Evolutionary conservation across 148 eudicot species (phyloP).

Genomic region (Fagopyrum tataricum): DNA sequence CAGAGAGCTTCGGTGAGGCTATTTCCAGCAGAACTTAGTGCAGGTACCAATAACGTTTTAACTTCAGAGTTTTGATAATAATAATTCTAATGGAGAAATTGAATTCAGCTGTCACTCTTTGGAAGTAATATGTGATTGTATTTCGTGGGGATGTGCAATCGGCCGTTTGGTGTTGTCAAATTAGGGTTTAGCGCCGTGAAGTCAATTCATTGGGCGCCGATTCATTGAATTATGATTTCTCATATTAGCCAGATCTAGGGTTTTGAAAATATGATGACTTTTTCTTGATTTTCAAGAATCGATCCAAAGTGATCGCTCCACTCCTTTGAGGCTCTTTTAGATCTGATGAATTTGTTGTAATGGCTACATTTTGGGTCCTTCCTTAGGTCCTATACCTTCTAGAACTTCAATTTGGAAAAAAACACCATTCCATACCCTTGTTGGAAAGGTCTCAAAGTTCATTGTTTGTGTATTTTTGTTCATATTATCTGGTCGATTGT

Average conservation of each 20-base stretch:
- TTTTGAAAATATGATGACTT: not conserved
- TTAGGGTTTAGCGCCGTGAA: constrained; percentile 5
- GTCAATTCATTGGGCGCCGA: not conserved
- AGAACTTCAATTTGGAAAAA: not conserved
- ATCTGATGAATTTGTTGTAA: not conserved
- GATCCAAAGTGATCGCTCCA: not conserved
- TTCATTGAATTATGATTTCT: constrained; percentile 2
- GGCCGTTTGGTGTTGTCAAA: not conserved
- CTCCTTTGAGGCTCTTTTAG: not conserved
- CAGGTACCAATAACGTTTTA: not conserved
- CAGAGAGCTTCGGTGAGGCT: not conserved
- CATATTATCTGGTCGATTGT: not conserved
- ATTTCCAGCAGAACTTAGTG: not conserved
- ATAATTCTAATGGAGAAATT: not conserved
- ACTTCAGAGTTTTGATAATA: not conserved
- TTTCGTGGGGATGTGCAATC: not conserved
- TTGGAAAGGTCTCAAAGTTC: not conserved
- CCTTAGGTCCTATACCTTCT: not conserved
- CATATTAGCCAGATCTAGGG: constrained; percentile 6
- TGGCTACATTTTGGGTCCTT: not conserved
- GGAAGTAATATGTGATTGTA: not conserved
- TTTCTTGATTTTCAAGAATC: not conserved
- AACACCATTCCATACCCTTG: not conserved
- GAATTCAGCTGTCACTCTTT: not conserved
- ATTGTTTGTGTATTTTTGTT: not conserved